These are phyloP conservation scores for Blastobotrys illinoisensis DNA, from an alignment of 1,139 yeast genomes.

Conservation along the genomic window DNA sequence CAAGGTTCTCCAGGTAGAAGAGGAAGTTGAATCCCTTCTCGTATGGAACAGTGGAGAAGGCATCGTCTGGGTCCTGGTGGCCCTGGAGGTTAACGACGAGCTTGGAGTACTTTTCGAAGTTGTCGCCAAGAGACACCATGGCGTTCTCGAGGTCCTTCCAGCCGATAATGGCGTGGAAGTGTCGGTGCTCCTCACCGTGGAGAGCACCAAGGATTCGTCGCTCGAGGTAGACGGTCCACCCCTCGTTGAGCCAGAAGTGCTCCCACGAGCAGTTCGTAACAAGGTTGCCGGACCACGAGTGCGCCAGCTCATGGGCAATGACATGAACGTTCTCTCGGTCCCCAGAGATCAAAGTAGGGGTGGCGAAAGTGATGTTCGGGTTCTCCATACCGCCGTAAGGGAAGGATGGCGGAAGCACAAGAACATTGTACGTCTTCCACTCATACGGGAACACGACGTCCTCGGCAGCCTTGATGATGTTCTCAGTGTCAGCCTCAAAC, in stretches of 20 bases:
- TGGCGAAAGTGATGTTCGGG: conserved; percentile 85
- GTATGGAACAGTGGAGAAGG: conserved; percentile 83
- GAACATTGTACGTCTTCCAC: conserved; percentile 79
- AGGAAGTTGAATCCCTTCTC: conserved; percentile 84
- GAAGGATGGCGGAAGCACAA: conserved; percentile 75
- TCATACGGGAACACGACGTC: conserved; percentile 73
- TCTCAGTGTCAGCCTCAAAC: conserved; percentile 72
- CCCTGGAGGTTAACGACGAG: conserved; percentile 65
- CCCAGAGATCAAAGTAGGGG: conserved; percentile 83
- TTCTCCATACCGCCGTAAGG: conserved; percentile 98
- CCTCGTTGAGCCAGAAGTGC: conserved; percentile 93
- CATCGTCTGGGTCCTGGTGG: conserved; percentile 75
- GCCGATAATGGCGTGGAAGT: conserved; percentile 79
- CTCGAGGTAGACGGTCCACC: conserved; percentile 92
- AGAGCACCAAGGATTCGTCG: conserved; percentile 73
- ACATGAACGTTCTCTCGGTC: conserved; percentile 85
- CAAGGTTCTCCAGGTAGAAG: conserved; percentile 59
- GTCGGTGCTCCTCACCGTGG: conserved; percentile 73
- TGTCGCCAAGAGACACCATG: conserved; percentile 50
- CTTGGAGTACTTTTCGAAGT: conserved; percentile 50
- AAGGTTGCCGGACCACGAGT: conserved; percentile 87
- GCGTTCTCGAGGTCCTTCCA: conserved; percentile 75
- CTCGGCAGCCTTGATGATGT: conserved; percentile 77
- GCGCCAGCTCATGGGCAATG: conserved; percentile 88
- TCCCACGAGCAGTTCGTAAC: conserved; percentile 91